Base-by-base conservation (phyloP, 768 basidiomycete species). In the Tylopilus sp. region DNA sequence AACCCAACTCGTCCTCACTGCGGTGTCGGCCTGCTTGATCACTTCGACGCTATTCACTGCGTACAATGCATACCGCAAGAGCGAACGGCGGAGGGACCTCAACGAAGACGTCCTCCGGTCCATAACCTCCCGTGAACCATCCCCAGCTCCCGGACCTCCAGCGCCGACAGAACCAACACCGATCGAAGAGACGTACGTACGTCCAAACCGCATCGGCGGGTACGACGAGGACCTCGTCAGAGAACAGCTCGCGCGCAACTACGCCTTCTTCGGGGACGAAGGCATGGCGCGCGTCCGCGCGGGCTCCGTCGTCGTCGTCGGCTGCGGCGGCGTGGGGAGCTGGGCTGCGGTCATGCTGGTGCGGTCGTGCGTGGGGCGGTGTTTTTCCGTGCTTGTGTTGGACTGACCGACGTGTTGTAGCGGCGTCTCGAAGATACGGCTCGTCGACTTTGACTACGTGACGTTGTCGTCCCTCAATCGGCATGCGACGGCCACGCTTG, bases 391-490 rank as follows among this genome's bases (percentile, higher is more conserved):
- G 3, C 3, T 3, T 11, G 9, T 7, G 19, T 7, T 25, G 19
- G 26, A 29, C 26, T 45, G 34, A 48, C 47, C 17, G 28, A 1
- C 28, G 22, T 14, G 4, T 24, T 60, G 16, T 59, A 90, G 89
- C 31, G 89, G 90, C 25, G 77, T 92, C 21, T 81, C 85, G 24
- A 84, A 80, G 52, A 83, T 92, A 58, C 81, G 91, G 21, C 77
- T 92, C n/a, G 74, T 93, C 11, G 92, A 98, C 75, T 98, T 98
- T 68, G 97, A 98, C 80, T 85, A 95, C 58, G 95, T 98, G 58
- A 94, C 95, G 0, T 75, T 99, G 14, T 95, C 92, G 3, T 97
- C 93, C 1, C 81, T 99, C 34, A 98, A 99, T 69, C 80, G 96
- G 43, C 96, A 98, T 63, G 94, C 96, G 17, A 89, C 90, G 6